Evolutionary conservation across 257 asterid genomes (phyloP).

Genomic region (Penstemon barbatus): DNA sequence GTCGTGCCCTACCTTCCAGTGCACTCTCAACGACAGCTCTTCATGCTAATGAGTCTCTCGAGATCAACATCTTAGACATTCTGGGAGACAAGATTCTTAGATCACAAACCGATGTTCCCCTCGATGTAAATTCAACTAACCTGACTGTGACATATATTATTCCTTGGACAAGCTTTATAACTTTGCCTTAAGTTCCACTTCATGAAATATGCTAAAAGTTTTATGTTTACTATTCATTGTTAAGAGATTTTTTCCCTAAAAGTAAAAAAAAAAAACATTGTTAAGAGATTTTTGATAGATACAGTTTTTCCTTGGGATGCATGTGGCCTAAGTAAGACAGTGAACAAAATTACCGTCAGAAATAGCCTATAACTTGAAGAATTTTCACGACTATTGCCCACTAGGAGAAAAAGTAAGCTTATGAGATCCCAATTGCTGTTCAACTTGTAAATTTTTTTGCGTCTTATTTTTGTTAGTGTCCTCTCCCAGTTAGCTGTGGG

Average conservation of each 20-base stretch:
- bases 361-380: slow-evolving; percentile 1
- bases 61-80: slow-evolving; percentile 74
- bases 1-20: slow-evolving; percentile 84
- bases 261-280: background rate
- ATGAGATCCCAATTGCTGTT: slow-evolving; percentile 7
- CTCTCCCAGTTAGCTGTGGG: slow-evolving; percentile 3
- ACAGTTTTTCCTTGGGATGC: background rate
- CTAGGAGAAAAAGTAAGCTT: background rate
- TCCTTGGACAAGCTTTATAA: slow-evolving; percentile 26
- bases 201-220: slow-evolving; percentile 20
- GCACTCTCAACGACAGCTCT: slow-evolving; percentile 56
- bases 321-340: background rate
- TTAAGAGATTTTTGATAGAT: background rate
- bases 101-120: slow-evolving; percentile 69
- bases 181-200: slow-evolving; percentile 22
- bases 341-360: slow-evolving; percentile 9
- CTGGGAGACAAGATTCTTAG: slow-evolving; percentile 79
- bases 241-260: background rate
- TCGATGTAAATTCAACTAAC: slow-evolving; percentile 59
- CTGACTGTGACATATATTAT: slow-evolving; percentile 21
- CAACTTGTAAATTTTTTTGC: slow-evolving; percentile 6
- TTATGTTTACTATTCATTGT: background rate
- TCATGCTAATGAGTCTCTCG: slow-evolving; percentile 77
- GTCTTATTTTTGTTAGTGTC: background rate
- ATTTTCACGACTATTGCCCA: slow-evolving; percentile 3